These are phyloP conservation scores for Chlorella sorokiniana DNA, from an alignment of 139 green algal genomes.

Conservation along the genomic window DNA sequence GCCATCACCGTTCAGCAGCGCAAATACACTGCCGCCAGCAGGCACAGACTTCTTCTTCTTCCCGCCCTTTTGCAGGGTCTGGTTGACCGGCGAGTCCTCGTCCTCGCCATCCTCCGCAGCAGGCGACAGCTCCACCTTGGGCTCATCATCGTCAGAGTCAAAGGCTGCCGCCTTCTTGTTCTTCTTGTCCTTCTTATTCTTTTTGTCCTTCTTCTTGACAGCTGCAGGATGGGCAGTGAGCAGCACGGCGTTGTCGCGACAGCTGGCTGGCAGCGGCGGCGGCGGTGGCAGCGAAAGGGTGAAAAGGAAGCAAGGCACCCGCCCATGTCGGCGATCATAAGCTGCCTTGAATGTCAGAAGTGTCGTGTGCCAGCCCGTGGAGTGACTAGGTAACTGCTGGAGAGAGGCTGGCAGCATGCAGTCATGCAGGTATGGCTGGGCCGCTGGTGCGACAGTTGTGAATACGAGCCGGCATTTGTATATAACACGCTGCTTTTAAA, in stretches of 20 bases:
- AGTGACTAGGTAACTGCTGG: too few relatives aligned
- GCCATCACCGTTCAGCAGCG: slow-evolving; percentile 48
- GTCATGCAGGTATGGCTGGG: too few relatives aligned
- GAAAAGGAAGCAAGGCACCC: too few relatives aligned
- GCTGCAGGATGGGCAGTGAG: background rate
- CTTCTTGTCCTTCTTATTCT: slow-evolving; percentile 61
- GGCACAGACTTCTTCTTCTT: slow-evolving; percentile 35
- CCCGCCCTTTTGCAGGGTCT: slow-evolving; percentile 57
- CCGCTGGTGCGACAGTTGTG: too few relatives aligned
- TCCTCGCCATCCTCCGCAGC: slow-evolving; percentile 59
- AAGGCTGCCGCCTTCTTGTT: slow-evolving; percentile 65
- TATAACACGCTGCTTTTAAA: too few relatives aligned
- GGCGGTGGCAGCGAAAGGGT: background rate
- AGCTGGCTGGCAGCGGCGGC: background rate
- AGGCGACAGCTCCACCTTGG: slow-evolving; percentile 3
- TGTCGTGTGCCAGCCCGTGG: too few relatives aligned
- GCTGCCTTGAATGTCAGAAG: too few relatives aligned
- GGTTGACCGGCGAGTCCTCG: slow-evolving; percentile 25
- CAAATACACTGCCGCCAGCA: slow-evolving; percentile 51
- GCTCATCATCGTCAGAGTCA: slow-evolving; percentile 56
- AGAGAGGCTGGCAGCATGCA: too few relatives aligned
- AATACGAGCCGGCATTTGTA: too few relatives aligned
- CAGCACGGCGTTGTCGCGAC: background rate
- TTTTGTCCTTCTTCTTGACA: slow-evolving; percentile 49
- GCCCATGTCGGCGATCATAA: too few relatives aligned